Evolutionary conservation across 345 rosid species (phyloP), one percentile per base, ranked within the genome.

Genomic region (Citrus mangshanensis): DNA sequence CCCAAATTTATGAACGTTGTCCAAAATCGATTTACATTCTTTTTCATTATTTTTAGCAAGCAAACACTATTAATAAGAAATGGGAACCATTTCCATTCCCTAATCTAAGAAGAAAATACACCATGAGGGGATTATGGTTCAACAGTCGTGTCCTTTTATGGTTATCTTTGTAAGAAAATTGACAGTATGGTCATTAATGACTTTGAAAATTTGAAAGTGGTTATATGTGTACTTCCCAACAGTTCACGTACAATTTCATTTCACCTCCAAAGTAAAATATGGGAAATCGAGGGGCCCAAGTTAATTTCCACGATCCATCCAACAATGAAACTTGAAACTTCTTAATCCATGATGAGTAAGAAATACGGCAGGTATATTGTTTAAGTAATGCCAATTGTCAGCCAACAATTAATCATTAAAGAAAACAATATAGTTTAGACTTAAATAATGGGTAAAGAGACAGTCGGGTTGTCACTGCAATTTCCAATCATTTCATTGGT

Each of bases 1-100:
- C 5, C 0, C 0, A 46, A 46, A 12, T 13, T 46, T 13, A 0
- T 1, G 0, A 9, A 12, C 16, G 5, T 4, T 10, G 0, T 10
- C 5, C 5, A 46, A 46, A 46, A 46, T 46, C 0, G 0, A 46
- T 46, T 42, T 1, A 2, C 4, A 42, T 42, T 42, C 1, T 10
- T 42, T 42, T 42, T 2, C 1, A 10, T 42, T 38, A 38, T 8
- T 38, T 40, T 2, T 40, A 40, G 13, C 3, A 9, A 40, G 46
- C 46, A 40, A 40, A 40, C 46, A 40, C 13, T 9, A 40, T 40
- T 9, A 9, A 40, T 40, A 40, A 40, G 13, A 12, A 42, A 42
- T 42, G 4, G 0, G 49, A 10, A 12, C 3, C 16, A 42, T 42
- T 12, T 12, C 16, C 16, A 42, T 10, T 42, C 4, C 16, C 16